A percentile compares a stretch with the other conserved stretches of the same genome.
Evolutionary conservation across 2,329 filamentous ascomycete species (phyloP).

Genomic region (Aspergillus sp.): DNA sequence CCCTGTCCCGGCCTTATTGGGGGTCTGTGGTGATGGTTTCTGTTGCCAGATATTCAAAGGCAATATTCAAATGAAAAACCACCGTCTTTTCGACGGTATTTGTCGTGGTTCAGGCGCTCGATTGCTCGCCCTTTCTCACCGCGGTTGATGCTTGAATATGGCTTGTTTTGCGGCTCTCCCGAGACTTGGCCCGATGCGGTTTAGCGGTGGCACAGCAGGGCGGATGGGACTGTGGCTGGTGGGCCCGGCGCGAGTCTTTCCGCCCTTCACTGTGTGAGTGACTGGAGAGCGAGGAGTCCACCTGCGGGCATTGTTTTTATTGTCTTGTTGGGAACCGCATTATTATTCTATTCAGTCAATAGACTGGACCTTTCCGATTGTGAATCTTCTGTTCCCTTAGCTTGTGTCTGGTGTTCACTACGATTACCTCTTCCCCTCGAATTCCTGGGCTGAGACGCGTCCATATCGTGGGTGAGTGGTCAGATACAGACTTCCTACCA

Average conservation of each 20-base stretch:
- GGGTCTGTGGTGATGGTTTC: too few species aligned
- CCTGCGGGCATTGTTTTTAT: neutral
- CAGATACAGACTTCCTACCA: neutral
- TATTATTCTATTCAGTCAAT: neutral
- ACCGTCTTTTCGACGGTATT: too few species aligned
- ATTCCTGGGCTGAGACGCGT: constrained; percentile 1
- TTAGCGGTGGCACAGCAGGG: neutral
- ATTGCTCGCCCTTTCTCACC: too few species aligned
- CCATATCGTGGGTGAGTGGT: neutral
- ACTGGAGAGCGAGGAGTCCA: neutral
- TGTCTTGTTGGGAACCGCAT: neutral
- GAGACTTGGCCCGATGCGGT: neutral
- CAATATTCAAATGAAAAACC: too few species aligned
- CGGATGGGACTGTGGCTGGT: neutral
- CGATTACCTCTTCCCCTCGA: neutral
- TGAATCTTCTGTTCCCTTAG: neutral
- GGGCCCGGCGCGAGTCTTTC: constrained; percentile 1
- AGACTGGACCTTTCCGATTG: neutral
- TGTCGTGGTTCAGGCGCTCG: too few species aligned
- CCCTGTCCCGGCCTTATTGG: too few species aligned
- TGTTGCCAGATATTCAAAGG: too few species aligned
- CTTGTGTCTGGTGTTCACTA: neutral
- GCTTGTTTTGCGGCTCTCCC: neutral
- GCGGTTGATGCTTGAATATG: neutral
- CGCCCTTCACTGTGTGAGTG: neutral